phyloP scores from a whole-genome alignment of 176 grass and related monocot species.

The Hyparrhenia diplandra region DNA sequence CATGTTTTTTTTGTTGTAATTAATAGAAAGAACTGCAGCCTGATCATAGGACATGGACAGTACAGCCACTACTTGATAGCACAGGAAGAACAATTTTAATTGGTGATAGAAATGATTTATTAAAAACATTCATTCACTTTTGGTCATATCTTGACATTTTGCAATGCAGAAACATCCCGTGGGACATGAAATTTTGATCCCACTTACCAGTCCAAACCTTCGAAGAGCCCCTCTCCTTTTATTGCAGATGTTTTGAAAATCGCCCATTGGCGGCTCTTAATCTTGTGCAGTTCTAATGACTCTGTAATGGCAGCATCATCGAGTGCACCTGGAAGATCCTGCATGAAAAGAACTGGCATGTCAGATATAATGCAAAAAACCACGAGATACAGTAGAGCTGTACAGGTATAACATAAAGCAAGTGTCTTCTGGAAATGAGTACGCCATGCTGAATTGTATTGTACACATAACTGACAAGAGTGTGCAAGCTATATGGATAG shows the following conservation, averaged over 20 bases:
- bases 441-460: not conserved
- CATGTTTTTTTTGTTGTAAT: not conserved
- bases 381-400: not conserved
- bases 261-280: slow-evolving; percentile 98
- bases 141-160: not conserved
- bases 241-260: slow-evolving; percentile 99
- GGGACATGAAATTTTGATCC: not conserved
- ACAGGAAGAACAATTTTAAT: not conserved
- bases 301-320: slow-evolving; percentile 98
- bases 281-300: slow-evolving; percentile 97
- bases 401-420: not conserved
- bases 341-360: slow-evolving; percentile 35
- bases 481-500: not conserved
- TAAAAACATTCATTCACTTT: not conserved
- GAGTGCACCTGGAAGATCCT: slow-evolving; percentile 96
- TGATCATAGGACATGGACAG: not conserved
- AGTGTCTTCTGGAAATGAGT: not conserved
- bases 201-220: slow-evolving; percentile 97
- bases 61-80: not conserved
- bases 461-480: not conserved
- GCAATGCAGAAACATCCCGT: not conserved
- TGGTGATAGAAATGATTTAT: not conserved
- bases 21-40: not conserved
- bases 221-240: slow-evolving; percentile 98
- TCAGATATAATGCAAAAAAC: not conserved